Percentiles rank a stretch among this genome's conserved stretches.
phyloP scores from a whole-genome alignment of 331 rosid species.

The Arachis monticola region DNA sequence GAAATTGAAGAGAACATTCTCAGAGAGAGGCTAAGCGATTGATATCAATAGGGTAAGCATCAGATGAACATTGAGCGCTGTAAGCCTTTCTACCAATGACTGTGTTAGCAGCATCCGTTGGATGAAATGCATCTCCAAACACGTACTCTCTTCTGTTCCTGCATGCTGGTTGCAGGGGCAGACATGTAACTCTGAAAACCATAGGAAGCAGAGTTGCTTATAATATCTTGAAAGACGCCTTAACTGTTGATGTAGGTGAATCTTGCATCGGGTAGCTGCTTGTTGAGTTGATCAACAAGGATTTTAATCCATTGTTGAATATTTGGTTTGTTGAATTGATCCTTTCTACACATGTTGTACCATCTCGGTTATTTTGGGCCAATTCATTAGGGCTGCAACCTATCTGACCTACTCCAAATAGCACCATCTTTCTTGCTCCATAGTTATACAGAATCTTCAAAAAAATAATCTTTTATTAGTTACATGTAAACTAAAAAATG shows the following conservation, averaged over 20 bases:
- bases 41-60: conserved; percentile 89
- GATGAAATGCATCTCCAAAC: conserved; percentile 98
- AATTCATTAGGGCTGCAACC: conserved; percentile 89
- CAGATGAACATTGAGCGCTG: conserved; percentile 76
- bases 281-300: conserved; percentile 75
- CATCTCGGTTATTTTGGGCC: conserved; percentile 84
- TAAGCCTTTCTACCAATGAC: conserved; percentile 77
- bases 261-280: conserved; percentile 58
- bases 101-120: conserved; percentile 76
- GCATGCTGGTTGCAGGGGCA: conserved; percentile 81
- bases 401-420: conserved; percentile 85
- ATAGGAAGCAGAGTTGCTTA: conserved; percentile 65
- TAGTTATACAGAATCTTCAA: conserved; percentile 62
- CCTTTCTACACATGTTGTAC: conserved; percentile 66
- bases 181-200: conserved; percentile 80
- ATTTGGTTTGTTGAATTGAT: conserved; percentile 79
- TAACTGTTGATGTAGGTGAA: conserved; percentile 71
- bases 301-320: conserved; percentile 67
- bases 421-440: conserved; percentile 87
- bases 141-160: conserved; percentile 59
- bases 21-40: conserved; percentile 66
- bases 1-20: background rate
- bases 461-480: background rate
- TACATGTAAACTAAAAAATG: too few relatives aligned
- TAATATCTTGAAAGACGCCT: conserved; percentile 77